Base-by-base conservation (phyloP, 1,284 basidiomycete genomes). In the Abortiporus biennis region DNA sequence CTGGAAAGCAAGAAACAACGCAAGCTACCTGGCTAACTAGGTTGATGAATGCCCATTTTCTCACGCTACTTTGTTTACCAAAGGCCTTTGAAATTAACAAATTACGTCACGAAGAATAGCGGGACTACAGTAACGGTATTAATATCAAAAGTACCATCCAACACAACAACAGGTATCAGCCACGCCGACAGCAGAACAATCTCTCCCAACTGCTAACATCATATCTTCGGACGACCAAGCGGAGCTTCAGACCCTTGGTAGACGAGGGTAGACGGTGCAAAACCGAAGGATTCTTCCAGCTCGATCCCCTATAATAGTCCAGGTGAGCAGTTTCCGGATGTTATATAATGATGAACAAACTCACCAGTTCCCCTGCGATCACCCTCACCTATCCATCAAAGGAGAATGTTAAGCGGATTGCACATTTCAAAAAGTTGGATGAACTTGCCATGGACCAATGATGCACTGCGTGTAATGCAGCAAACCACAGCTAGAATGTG, bases 401-500 rank as follows among this genome's bases (percentile, higher is more conserved):
- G 38, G 37, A 40, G 25, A n/a, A n/a, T n/a, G n/a, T n/a, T n/a
- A n/a, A n/a, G n/a, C n/a, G n/a, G n/a, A 32, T 45, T 30, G 30
- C 22, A 21, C 5, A 29, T 27, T 0, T 19, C n/a, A 15, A 35
- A 27, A 38, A 38, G 21, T 32, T 17, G n/a, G 23, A 15, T 15
- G 33, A 29, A 56, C 73, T 52, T 56, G 86, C 83, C 83, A 88
- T 87, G 13, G 84, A 85, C 84, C 84, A 89, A 57, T 88, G 86
- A 60, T 89, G 85, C 27, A 91, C 82, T 35, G 87, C 87, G 57
- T 92, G 88, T 21, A 92, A 62, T 19, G 71, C 76, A n/a, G 76
- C 75, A 58, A 92, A 92, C 89, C 89, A 92, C n/a, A 92, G 61
- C 85, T 90, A 36, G 22, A 30, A 11, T 32, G 22, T 17, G 16